phyloP scores from a whole-genome alignment of 1,284 basidiomycete genomes.

The Leccinum huronense region DNA sequence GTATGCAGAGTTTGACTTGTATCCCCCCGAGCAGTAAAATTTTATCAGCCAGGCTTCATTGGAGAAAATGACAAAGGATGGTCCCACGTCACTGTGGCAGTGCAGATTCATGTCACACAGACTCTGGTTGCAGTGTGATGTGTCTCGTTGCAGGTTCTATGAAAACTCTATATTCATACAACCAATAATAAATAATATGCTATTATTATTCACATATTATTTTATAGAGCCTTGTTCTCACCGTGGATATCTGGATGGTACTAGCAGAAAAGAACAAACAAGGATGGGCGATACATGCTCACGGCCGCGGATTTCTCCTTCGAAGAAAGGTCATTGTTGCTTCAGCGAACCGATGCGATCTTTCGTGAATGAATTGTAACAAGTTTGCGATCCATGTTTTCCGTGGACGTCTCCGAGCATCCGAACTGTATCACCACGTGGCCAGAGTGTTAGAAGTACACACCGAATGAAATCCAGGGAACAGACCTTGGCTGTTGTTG shows the following conservation, averaged over 20 bases:
- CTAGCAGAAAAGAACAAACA: not conserved
- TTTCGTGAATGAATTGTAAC: slow-evolving; percentile 18
- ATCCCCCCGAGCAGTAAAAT: not conserved
- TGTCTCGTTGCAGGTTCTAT: slow-evolving; percentile 51
- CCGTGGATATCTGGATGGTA: not conserved
- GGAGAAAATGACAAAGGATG: slow-evolving; percentile 35
- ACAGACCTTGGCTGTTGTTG: slow-evolving; percentile 18
- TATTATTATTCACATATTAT: slow-evolving; percentile 11
- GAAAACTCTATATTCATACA: slow-evolving; percentile 8
- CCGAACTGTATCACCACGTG: slow-evolving; percentile 6
- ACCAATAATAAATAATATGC: not conserved
- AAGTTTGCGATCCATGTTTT: slow-evolving; percentile 22
- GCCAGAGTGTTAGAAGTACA: slow-evolving; percentile 3
- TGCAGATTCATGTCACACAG: slow-evolving; percentile 34
- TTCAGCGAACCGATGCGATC: slow-evolving; percentile 11
- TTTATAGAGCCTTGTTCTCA: slow-evolving; percentile 3
- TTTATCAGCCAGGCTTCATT: not conserved
- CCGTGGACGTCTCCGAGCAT: slow-evolving; percentile 2
- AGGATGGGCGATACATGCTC: slow-evolving; percentile 6
- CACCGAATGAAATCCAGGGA: not conserved
- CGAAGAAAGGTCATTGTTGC: slow-evolving; percentile 20
- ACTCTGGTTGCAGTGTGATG: slow-evolving; percentile 43
- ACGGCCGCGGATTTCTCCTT: slow-evolving; percentile 13
- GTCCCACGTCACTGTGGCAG: slow-evolving; percentile 28
- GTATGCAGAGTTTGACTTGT: not conserved